phyloP scores from a whole-genome alignment of 2,329 filamentous ascomycete species.

The Thielaviopsis populi region DNA sequence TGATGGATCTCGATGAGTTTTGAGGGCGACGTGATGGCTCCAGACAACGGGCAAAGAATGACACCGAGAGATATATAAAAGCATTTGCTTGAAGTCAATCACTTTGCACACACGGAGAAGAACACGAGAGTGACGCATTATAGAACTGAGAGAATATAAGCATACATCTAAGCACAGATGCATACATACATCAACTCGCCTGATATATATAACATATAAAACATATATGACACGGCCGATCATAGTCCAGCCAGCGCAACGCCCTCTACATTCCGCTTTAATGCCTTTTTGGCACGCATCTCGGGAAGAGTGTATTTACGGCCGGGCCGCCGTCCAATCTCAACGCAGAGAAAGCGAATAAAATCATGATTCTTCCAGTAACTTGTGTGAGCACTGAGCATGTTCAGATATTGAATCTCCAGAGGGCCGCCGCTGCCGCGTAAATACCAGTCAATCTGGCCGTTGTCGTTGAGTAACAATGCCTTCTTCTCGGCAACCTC shows the following conservation, averaged over 20 bases:
- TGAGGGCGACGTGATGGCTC: constrained; percentile 3
- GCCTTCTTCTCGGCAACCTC: constrained; percentile 85
- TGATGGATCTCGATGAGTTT: constrained; percentile 37
- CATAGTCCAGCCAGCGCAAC: neutral
- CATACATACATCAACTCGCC: neutral
- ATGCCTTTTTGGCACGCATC: constrained; percentile 43
- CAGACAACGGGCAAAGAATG: too few species aligned
- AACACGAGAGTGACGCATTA: neutral
- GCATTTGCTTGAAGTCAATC: neutral
- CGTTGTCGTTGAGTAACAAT: constrained; percentile 83
- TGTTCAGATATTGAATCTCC: constrained; percentile 92
- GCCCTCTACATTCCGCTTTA: constrained; percentile 23
- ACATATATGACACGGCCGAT: neutral
- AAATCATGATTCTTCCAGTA: constrained; percentile 87
- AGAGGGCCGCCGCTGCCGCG: constrained; percentile 71
- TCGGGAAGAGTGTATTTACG: constrained; percentile 41
- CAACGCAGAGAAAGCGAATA: constrained; percentile 75
- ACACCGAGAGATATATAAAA: too few species aligned
- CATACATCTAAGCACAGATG: neutral
- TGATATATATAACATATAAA: neutral
- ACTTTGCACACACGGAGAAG: neutral
- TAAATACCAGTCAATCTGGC: constrained; percentile 84
- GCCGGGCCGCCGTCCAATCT: constrained; percentile 64
- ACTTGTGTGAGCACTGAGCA: constrained; percentile 87
- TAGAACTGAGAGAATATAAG: neutral